These are phyloP conservation scores for Flaveria floridana DNA, from an alignment of 140 eudicot species.

Conservation along the genomic window DNA sequence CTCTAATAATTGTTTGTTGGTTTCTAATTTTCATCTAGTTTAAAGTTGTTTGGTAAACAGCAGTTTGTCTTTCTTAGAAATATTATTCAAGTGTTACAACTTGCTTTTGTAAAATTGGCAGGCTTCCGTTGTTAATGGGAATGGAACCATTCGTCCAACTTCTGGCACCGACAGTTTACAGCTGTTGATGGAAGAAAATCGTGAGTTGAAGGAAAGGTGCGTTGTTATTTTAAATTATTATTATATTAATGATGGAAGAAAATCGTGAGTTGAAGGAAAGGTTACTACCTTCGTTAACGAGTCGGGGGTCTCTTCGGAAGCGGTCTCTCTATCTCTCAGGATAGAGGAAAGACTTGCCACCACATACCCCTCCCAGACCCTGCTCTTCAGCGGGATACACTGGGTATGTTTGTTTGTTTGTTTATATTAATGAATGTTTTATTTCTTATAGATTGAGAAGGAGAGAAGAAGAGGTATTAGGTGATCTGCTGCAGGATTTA, in stretches of 20 bases:
- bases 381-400: no score
- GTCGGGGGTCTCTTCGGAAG: no score
- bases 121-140: slow-evolving; percentile 33
- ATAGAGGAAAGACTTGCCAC: no score
- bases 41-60: background rate
- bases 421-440: slow-evolving; percentile 15
- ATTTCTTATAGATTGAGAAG: slow-evolving; percentile 46
- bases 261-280: no score
- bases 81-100: background rate
- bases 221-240: background rate
- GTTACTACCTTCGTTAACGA: no score
- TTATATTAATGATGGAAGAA: no score
- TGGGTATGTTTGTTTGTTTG: no score
- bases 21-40: background rate
- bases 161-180: slow-evolving; percentile 16
- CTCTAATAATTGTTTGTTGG: background rate
- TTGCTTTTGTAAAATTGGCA: slow-evolving; percentile 27
- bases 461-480: slow-evolving; percentile 61
- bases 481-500: slow-evolving; percentile 54
- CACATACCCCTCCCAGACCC: no score
- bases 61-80: background rate
- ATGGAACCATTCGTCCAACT: slow-evolving; percentile 29
- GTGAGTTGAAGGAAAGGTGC: slow-evolving; percentile 62
- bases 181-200: slow-evolving; percentile 60
- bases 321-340: no score